Evolutionary conservation across 1,284 basidiomycete genomes (phyloP), one percentile per base, ranked within the genome.

Genomic region (Thecaphora thlaspeos): DNA sequence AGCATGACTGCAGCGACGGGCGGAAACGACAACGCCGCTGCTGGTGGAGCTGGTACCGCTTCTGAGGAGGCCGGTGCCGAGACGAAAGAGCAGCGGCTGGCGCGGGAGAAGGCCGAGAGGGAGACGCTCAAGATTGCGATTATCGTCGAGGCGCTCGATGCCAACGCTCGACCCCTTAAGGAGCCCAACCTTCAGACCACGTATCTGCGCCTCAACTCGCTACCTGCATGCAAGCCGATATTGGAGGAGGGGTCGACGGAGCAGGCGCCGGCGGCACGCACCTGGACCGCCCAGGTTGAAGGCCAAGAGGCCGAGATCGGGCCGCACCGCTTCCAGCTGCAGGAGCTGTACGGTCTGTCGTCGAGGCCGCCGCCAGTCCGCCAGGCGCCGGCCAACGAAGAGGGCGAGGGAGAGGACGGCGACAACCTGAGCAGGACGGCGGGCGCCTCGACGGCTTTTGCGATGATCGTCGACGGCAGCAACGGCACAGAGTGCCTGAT

Each of bases 241-340:
- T n/a, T n/a, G n/a, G n/a, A n/a, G n/a, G n/a, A 12, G 2, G 55
- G 7, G 4, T 19, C 19, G 14, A 32, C 38, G 44, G 39, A 39
- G 8, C 8, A 8, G 19, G 24, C 24, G 15, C 17, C 42, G 5
- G 43, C 34, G 19, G 17, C 34, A 4, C 49, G 71, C 2, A 45
- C 42, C 0, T 74, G 71, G 71, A 48, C 56, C 2, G 48, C 58
- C 4, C 70, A 73, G 45, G 66, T 72, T 14, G 71, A 74, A 48
- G 70, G 68, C 0, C 71, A 74, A 40, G 71, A 74, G 41, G 71
- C 70, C 4, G 68, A 74, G 43, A 73, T 76, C n/a, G 72, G 72
- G 17, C 62, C 73, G 14, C 69, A 68, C 41, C 48, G 62, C 1
- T 71, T 77, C 51, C 74, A 74, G 49, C 44, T 77, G 42, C 74